Conservation (phyloP, 441 rosid species). For the Aleurites moluccanus region DNA sequence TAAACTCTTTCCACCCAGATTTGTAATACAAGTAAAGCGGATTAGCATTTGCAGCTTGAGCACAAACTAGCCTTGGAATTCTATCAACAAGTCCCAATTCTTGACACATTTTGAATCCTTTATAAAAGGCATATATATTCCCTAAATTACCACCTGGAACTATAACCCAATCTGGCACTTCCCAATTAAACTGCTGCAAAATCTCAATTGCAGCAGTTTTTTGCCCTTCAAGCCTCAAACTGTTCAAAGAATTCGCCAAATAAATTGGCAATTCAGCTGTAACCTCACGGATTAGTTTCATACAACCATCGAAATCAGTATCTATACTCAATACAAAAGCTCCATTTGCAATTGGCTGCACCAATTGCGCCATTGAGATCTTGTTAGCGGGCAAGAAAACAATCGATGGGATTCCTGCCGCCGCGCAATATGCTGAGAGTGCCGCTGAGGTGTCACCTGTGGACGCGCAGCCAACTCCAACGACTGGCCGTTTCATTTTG, state of each 20-base stretch:
- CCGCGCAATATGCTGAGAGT: conserved; percentile 55
- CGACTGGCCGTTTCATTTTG: conserved; percentile 42
- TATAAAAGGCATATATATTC: conserved; percentile 61
- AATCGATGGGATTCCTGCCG: conserved; percentile 61
- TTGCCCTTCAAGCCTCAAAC: conserved; percentile 62
- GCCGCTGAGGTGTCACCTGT: conserved; percentile 66
- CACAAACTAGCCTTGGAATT: conserved; percentile 63
- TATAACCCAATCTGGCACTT: conserved; percentile 67
- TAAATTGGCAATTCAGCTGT: conserved; percentile 63
- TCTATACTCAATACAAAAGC: conserved; percentile 62
- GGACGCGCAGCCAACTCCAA: conserved; percentile 66
- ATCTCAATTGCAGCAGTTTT: conserved; percentile 67
- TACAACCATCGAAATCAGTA: conserved; percentile 66
- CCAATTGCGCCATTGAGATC: conserved; percentile 66
- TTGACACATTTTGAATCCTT: conserved; percentile 61
- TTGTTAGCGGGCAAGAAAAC: conserved; percentile 54
- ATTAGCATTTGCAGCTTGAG: conserved; percentile 65
- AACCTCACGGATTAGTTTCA: conserved; percentile 59
- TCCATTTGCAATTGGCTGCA: conserved; percentile 65
- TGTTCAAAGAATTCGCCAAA: conserved; percentile 58
- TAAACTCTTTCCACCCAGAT: conserved; percentile 56
- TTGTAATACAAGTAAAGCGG: conserved; percentile 54
- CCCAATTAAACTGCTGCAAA: conserved; percentile 71
- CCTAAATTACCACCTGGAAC: conserved; percentile 65
- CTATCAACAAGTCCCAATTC: conserved; percentile 59